Evolutionary conservation across 495 filamentous ascomycete genomes (phyloP).

Genomic region (Alectoria sarmentosa): DNA sequence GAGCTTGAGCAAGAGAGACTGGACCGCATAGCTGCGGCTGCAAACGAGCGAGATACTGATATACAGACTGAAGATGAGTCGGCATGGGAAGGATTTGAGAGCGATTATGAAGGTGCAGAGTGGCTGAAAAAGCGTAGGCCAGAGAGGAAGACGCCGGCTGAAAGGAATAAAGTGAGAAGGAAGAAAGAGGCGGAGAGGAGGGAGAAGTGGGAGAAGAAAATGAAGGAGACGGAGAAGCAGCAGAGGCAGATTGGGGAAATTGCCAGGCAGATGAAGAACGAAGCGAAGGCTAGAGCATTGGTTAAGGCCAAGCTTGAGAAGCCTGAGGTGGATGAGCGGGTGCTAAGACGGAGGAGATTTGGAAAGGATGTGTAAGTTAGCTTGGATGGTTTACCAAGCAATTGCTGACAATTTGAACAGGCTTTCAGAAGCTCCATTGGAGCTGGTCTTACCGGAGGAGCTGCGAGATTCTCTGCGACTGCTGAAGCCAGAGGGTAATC

Average conservation of each 20-base stretch:
- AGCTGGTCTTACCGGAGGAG: slow-evolving; percentile 88
- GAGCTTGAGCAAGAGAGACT: slow-evolving; percentile 52
- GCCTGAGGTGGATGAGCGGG: slow-evolving; percentile 44
- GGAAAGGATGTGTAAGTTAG: slow-evolving; percentile 58
- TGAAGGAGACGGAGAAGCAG: slow-evolving; percentile 64
- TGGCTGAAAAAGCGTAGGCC: slow-evolving; percentile 63
- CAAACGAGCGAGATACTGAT: slow-evolving; percentile 58
- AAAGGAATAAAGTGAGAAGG: slow-evolving; percentile 80
- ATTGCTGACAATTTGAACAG: slow-evolving; percentile 36
- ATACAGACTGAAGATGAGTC: slow-evolving; percentile 75
- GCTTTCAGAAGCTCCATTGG: slow-evolving; percentile 70
- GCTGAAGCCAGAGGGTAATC: slow-evolving; percentile 89
- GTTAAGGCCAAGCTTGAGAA: slow-evolving; percentile 39
- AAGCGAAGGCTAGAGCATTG: slow-evolving; percentile 40
- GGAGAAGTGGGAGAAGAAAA: slow-evolving; percentile 60
- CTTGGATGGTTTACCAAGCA: not conserved
- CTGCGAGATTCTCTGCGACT: slow-evolving; percentile 81
- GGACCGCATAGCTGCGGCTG: slow-evolving; percentile 45
- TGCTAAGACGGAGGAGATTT: slow-evolving; percentile 64
- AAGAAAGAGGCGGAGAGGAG: slow-evolving; percentile 78
- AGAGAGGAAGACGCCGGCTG: slow-evolving; percentile 73
- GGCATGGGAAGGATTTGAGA: slow-evolving; percentile 81
- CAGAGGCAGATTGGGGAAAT: slow-evolving; percentile 57
- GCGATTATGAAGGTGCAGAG: slow-evolving; percentile 55
- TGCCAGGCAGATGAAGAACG: slow-evolving; percentile 51